A percentile compares a stretch with the other conserved stretches of the same genome.
Conservation (phyloP, 805 yeast species). For the Yamadazyma takamatsuzukensis region DNA sequence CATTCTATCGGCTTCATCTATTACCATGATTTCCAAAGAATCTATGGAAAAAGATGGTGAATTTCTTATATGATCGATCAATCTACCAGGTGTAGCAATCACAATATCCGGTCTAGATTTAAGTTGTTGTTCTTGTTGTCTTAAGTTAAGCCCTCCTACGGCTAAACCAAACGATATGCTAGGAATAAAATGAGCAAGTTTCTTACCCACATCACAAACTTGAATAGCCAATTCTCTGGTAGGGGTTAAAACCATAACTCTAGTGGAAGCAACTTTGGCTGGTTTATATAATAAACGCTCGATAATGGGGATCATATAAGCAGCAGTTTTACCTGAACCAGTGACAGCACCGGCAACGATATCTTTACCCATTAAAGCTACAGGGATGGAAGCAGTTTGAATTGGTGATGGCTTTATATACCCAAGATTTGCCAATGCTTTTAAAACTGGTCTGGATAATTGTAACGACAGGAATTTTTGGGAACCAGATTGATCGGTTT, state of each 20-base stretch:
- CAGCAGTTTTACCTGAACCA: constrained; percentile 99
- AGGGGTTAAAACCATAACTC: constrained; percentile 89
- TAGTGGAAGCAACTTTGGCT: constrained; percentile 75
- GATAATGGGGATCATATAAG: constrained; percentile 92
- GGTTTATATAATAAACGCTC: constrained; percentile 92
- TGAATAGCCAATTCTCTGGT: constrained; percentile 98
- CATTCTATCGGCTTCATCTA: constrained; percentile 99
- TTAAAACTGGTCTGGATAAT: constrained; percentile 85
- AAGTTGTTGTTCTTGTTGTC: constrained; percentile 94
- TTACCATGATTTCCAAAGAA: constrained; percentile 82
- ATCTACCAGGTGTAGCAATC: constrained; percentile 98
- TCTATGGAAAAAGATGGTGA: constrained; percentile 92
- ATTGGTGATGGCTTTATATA: constrained; percentile 90
- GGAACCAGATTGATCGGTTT: constrained; percentile 50
- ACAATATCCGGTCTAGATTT: constrained; percentile 93
- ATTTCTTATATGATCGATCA: constrained; percentile 93
- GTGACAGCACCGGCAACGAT: constrained; percentile 99
- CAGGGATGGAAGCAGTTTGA: constrained; percentile 90
- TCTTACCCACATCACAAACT: constrained; percentile 89
- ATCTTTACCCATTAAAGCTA: constrained; percentile 90
- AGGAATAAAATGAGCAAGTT: constrained; percentile 70
- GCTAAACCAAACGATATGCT: constrained; percentile 89
- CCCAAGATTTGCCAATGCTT: constrained; percentile 76
- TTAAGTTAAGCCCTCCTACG: constrained; percentile 94
- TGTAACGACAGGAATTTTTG: constrained; percentile 71